Percentiles rank a stretch among this genome's conserved stretches.
phyloP scores from a whole-genome alignment of 2,329 filamentous ascomycete genomes.

The Fusarium vanettenii region DNA sequence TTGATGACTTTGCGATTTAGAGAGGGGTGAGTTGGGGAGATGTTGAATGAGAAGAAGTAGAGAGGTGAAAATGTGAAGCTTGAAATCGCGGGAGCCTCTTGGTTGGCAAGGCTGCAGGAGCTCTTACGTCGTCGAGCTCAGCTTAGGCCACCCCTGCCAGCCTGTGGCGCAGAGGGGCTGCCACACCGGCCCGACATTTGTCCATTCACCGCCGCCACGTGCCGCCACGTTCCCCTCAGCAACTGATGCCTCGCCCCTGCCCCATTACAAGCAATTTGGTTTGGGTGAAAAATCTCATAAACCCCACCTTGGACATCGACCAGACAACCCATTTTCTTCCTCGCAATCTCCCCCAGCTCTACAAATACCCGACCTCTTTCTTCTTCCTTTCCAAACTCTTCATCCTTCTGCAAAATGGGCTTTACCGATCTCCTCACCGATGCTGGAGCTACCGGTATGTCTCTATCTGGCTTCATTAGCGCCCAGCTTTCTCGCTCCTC shows the following conservation, averaged over 20 bases:
- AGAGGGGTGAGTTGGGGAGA: slow-evolving; percentile 1
- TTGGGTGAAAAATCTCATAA: slow-evolving; percentile 54
- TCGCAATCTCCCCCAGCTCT: slow-evolving; percentile 44
- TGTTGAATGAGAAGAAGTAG: slow-evolving; percentile 12
- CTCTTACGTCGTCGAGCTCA: slow-evolving; percentile 54
- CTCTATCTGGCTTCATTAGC: slow-evolving; percentile 40
- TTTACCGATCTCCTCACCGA: slow-evolving; percentile 76
- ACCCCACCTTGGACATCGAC: slow-evolving; percentile 55
- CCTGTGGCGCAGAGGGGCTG: slow-evolving; percentile 5
- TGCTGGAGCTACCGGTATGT: slow-evolving; percentile 66
- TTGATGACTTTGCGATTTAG: slow-evolving; percentile 14
- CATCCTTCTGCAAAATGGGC: slow-evolving; percentile 67
- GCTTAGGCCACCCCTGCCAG: slow-evolving; percentile 1
- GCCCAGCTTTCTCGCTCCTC: slow-evolving; percentile 41
- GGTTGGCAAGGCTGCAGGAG: slow-evolving; percentile 50
- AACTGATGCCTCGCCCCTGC: slow-evolving; percentile 28
- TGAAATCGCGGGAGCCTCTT: slow-evolving; percentile 18
- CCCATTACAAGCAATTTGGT: slow-evolving; percentile 41
- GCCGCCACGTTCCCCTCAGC: slow-evolving; percentile 37
- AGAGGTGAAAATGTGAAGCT: slow-evolving; percentile 9
- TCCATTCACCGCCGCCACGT: slow-evolving; percentile 33
- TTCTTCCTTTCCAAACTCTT: slow-evolving; percentile 39
- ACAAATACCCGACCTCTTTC: slow-evolving; percentile 43
- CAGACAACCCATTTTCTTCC: slow-evolving; percentile 51
- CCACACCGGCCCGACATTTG: slow-evolving; percentile 25